Base-by-base conservation (phyloP, 2,329 filamentous ascomycete genomes). In the Penicillium sp. region DNA sequence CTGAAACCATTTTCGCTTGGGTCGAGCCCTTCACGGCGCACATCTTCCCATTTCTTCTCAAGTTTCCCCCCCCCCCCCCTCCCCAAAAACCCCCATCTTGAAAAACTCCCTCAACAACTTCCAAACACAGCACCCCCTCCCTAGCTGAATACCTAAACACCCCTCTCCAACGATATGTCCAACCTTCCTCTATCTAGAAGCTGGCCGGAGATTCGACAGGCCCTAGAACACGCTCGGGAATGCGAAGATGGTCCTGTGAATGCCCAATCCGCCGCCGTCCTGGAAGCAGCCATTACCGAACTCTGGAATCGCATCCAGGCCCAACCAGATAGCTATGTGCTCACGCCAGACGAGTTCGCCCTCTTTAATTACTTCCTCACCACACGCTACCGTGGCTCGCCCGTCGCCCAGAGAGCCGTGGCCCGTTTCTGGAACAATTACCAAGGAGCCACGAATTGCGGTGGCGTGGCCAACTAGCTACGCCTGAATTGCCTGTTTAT, bases 281-380 rank as follows among this genome's bases (percentile, higher is more conserved):
- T 96, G 39, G 87, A 92, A 70, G 73, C 73, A 50, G 87, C 84
- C 31, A 78, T 91, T 49, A 70, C 76, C 1, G 79, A 83, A 61
- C 84, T 93, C 62, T 93, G 90, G 89, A 71, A 70, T 43, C 87
- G 85, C 66, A 82, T 96, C 56, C 77, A 86, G 66, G 78, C 80
- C 4, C 78, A 87, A 33, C 89, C 89, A 1, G 72, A 77, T 51
- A 79, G 80, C n/a, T 96, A 93, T 74, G 75, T 94, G 62, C 86
- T 96, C 79, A 86, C 80, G 35, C 80, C 83, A 61, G 86, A 91
- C 74, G 91, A 96, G 76, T 96, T 94, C 69, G 86, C 89, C 54
- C 82, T 96, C 59, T 92, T 96, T 84, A 96, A 94, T 79, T 93
- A 88, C 75, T 93, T 89, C 73, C 87, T 89, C 61, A 21, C 39